Base-by-base conservation (phyloP, 768 basidiomycete genomes). In the Roridomyces roridus region DNA sequence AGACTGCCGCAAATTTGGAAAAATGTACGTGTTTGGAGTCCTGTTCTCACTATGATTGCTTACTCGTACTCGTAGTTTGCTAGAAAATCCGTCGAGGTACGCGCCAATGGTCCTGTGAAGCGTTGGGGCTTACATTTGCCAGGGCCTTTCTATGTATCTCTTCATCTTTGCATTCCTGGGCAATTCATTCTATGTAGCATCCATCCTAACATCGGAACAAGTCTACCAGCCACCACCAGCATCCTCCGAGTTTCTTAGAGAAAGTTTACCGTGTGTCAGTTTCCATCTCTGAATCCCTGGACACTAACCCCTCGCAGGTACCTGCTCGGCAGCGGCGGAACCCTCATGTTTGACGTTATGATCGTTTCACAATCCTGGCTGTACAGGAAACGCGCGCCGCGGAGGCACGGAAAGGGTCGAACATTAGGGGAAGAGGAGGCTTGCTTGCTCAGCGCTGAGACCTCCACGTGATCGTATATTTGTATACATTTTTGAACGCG, bases 1-100 rank as follows among this genome's bases (percentile, higher is more conserved):
- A 85, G 97, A 56, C 73, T 99, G 65, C 97, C 97, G 20, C 97
- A 99, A 72, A 97, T 99, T 60, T 98, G 97, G 97, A 96, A 96
- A 74, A 98, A 98, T 67, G 96, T 97, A 71, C 70, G 94, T 86
- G 46, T 40, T 26, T 20, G 46, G 25, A n/a, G n/a, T n/a, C 28
- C 57, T 44, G 21, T 20, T 46, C 20, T 40, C 41, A 34, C 35
- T 29, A 6, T 8, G 15, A 52, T 28, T 34, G 34, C 46, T 43
- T 28, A 53, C 57, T 43, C 47, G 1, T 58, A 49, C 45, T 26
- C 46, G 14, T 63, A 96, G 94, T 96, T 83, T 67, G 86, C 82
- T 51, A 83, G 95, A 51, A 94, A 95, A 79, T 96, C 94, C 42
- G 92, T 96, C 17, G 93, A 91, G 81, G 89, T 88, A 59, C 55